Percentiles rank a stretch among this genome's conserved stretches.
These are phyloP conservation scores for Arthrobotrys entomopaga DNA, from an alignment of 2,329 filamentous ascomycete species.

Conservation along the genomic window DNA sequence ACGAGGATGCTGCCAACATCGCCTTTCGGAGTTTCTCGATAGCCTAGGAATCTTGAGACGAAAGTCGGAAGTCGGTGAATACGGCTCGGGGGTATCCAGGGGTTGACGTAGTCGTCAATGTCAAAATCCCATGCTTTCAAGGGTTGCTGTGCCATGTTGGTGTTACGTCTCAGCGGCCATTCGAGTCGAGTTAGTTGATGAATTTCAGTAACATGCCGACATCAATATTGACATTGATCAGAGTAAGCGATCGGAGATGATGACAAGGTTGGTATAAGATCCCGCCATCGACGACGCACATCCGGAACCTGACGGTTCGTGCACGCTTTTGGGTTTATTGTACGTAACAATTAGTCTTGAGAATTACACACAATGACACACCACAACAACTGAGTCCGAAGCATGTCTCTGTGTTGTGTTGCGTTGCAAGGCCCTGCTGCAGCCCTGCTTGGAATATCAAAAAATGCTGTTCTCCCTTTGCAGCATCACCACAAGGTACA, in stretches of 20 bases:
- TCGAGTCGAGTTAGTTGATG: no score
- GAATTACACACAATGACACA: constrained; percentile 39
- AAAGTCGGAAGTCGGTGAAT: constrained; percentile 73
- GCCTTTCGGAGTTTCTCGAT: constrained; percentile 64
- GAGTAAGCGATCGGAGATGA: no score
- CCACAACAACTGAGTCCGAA: neutral
- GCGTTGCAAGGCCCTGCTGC: neutral
- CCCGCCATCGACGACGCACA: constrained; percentile 4
- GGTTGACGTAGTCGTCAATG: constrained; percentile 80
- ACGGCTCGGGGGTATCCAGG: constrained; percentile 73
- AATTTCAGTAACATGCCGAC: no score
- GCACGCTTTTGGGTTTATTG: constrained; percentile 41
- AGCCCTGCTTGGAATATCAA: neutral
- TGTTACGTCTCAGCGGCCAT: no score
- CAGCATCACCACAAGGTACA: no score
- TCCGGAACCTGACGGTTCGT: no score
- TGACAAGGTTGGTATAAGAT: constrained; percentile 10
- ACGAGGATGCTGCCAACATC: constrained; percentile 68
- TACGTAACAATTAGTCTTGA: constrained; percentile 40
- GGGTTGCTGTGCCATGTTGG: no score
- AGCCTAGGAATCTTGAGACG: constrained; percentile 75
- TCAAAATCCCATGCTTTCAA: constrained; percentile 68
- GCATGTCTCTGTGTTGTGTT: no score
- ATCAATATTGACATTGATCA: no score
- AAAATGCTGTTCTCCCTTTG: neutral